Evolutionary conservation across 768 basidiomycete species (phyloP).

Genomic region (Termitomyces sp.): DNA sequence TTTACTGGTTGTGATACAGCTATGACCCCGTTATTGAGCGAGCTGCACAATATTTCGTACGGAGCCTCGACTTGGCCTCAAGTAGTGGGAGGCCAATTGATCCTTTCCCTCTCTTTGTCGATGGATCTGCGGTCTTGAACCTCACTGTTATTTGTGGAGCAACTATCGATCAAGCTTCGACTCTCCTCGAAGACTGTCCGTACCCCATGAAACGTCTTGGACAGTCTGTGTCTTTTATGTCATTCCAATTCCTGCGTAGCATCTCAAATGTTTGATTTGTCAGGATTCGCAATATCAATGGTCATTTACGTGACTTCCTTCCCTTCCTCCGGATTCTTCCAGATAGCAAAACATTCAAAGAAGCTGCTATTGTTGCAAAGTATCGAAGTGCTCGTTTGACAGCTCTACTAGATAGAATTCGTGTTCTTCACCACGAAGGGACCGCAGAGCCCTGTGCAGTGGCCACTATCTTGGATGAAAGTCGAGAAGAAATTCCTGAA

Average conservation of each 20-base stretch:
- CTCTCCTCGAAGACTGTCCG: constrained; percentile 9
- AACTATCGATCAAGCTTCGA: constrained; percentile 6
- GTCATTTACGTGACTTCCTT: constrained; percentile 12
- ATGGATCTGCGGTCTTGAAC: constrained; percentile 8
- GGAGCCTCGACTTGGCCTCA: constrained; percentile 3
- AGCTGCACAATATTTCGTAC: constrained; percentile 12
- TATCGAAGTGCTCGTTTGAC: constrained; percentile 9
- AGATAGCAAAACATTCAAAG: constrained; percentile 4
- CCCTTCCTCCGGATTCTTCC: constrained; percentile 12
- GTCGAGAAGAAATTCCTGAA: constrained; percentile 9
- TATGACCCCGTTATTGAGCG: constrained; percentile 10
- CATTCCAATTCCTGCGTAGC: not conserved
- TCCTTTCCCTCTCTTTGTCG: constrained; percentile 10
- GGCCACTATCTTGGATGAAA: constrained; percentile 8
- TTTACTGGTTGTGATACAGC: not conserved
- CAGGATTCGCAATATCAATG: constrained; percentile 13
- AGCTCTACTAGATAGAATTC: constrained; percentile 4
- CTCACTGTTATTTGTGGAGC: constrained; percentile 11
- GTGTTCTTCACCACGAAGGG: constrained; percentile 3
- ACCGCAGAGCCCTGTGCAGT: constrained; percentile 8
- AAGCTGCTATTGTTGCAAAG: constrained; percentile 10
- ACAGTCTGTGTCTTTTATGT: constrained; percentile 7
- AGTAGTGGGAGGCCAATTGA: constrained; percentile 4
- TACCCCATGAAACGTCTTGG: constrained; percentile 15
- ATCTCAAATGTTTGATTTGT: not conserved